A percentile compares a stretch with the other conserved stretches of the same genome.
Evolutionary conservation across 306 rosid species (phyloP).

Genomic region (Aeschynomene evenia): DNA sequence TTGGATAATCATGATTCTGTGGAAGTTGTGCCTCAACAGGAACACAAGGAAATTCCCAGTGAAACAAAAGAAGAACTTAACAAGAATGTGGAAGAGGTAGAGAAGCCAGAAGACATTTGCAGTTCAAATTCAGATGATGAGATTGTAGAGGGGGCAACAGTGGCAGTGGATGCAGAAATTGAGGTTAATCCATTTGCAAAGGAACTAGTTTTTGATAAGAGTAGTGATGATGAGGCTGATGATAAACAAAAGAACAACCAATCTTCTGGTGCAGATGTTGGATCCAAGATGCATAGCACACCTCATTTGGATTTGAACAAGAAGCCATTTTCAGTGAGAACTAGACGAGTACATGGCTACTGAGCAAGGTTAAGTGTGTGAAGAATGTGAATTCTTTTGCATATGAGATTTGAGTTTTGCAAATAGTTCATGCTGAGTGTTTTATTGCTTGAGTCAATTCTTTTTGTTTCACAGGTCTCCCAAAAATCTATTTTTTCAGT

Average conservation of each 20-base stretch:
- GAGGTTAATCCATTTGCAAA: constrained; percentile 34
- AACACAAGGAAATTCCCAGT: constrained; percentile 31
- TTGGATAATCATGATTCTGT: constrained; percentile 26
- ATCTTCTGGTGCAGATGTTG: constrained; percentile 34
- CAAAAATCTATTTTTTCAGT: not conserved
- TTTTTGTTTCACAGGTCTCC: constrained; percentile 13
- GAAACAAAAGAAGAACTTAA: constrained; percentile 29
- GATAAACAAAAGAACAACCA: constrained; percentile 24
- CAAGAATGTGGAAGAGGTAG: constrained; percentile 23
- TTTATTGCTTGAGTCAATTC: constrained; percentile 13
- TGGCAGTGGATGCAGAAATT: constrained; percentile 13
- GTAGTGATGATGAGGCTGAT: constrained; percentile 47
- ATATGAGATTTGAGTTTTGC: constrained; percentile 21
- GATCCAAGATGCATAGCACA: constrained; percentile 36
- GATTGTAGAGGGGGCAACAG: constrained; percentile 16
- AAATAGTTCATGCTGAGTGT: not conserved
- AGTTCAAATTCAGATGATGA: constrained; percentile 43
- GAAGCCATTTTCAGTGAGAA: constrained; percentile 58
- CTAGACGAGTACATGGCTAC: constrained; percentile 32
- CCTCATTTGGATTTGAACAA: constrained; percentile 44
- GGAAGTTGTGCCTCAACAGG: constrained; percentile 18
- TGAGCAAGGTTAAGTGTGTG: constrained; percentile 15
- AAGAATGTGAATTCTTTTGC: constrained; percentile 14
- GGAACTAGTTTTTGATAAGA: constrained; percentile 51
- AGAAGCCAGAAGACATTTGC: constrained; percentile 33